Evolutionary conservation across 2,329 filamentous ascomycete species (phyloP), one percentile per base, ranked within the genome.

Genomic region (Beauveria caledonica): DNA sequence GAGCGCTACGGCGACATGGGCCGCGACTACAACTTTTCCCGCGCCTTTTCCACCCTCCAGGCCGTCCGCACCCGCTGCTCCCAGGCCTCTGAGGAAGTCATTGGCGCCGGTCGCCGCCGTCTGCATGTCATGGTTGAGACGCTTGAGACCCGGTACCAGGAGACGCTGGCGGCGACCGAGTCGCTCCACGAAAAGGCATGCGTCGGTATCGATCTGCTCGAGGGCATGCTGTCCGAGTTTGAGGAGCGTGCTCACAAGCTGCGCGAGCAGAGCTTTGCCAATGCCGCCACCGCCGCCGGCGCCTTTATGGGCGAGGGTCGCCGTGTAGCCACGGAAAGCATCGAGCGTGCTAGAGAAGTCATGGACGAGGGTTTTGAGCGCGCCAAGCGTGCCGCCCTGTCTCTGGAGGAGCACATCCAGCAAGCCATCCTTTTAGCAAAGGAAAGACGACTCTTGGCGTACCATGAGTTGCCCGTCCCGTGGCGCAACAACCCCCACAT

Each of bases 401-500:
- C 86, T 8, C 78, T 99, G 27, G 90, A 95, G 67, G 88, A 94
- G 64, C 90, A 89, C 64, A 87, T 99, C 45, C 88, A 93, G 67
- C 81, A 83, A 58, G 93, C 94, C 13, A 85, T 96, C 60, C 68
- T 78, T 21, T 81, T 86, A 61, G 92, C 92, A 29, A 83, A 88
- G 66, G 87, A 95, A 70, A 83, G 90, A 54, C 90, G 92, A 52
- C 80, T 97, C 15, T 88, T 99, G 66, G 82, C 83, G 63, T 99
- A 97, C 75, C 86, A 96, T 51, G 92, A 97, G 68, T 80, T 99
- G 5, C 94, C 94, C 1, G 79, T 88, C 42, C 94, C 94, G 0
- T 99, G 94, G 94, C 84, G 89, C 63, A 88, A 96, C 69, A 99
- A 99, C 74, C 92, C 92, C 2, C 91, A 99, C 74, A 97, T 99